These are phyloP conservation scores for Suillus tomentosus DNA, from an alignment of 768 basidiomycete species.

Conservation along the genomic window DNA sequence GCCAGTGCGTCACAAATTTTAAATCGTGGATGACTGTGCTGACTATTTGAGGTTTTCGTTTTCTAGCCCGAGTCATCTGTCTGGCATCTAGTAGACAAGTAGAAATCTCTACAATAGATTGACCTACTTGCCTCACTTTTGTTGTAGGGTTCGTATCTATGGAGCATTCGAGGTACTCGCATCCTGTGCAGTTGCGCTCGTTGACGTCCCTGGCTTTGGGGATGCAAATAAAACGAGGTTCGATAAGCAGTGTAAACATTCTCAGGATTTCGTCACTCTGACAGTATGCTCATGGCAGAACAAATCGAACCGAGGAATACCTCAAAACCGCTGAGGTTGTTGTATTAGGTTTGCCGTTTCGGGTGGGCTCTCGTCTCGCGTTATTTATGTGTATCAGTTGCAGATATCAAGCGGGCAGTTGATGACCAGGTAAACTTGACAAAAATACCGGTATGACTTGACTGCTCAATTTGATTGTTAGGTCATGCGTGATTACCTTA, in stretches of 20 bases:
- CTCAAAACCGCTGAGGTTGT: neutral
- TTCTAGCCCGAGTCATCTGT: neutral
- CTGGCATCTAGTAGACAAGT: slow-evolving; percentile 5
- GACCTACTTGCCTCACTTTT: neutral
- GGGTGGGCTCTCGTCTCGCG: neutral
- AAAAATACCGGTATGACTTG: neutral
- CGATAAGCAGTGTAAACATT: neutral
- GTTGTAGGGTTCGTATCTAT: neutral
- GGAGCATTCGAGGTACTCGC: slow-evolving; percentile 4
- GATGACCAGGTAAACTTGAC: neutral
- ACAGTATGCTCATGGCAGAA: neutral
- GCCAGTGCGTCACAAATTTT: neutral
- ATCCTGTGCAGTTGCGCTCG: neutral
- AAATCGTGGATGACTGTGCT: neutral
- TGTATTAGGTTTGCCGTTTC: neutral
- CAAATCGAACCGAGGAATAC: neutral
- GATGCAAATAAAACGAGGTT: slow-evolving; percentile 5
- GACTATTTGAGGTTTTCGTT: neutral
- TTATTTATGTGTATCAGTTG: neutral
- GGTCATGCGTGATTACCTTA: neutral
- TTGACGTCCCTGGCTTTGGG: neutral
- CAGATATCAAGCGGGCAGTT: neutral
- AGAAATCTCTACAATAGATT: neutral
- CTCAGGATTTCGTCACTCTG: neutral
- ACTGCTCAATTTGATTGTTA: neutral